Base-by-base conservation (phyloP, 306 rosid species). In the Styphnolobium japonicum region DNA sequence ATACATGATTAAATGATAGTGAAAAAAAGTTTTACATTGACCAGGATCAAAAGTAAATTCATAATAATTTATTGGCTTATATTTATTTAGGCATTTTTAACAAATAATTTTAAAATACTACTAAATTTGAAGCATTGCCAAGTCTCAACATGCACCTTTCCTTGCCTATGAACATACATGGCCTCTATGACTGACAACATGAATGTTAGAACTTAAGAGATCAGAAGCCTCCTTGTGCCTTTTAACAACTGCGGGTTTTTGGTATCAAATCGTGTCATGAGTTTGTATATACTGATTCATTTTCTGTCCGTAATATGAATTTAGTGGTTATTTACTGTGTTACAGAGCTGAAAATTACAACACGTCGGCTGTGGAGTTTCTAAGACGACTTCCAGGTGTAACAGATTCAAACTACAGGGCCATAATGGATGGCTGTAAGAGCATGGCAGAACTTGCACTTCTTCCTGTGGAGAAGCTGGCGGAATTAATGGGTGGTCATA, bases 321-420 rank as follows among this genome's bases (percentile, higher is more conserved):
- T 56, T 79, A 75, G 76, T 67, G 53, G 48, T 53, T 72, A 45
- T 15, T 42, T 57, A 45, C 53, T 62, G 37, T 68, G 9, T 83
- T 34, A 53, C 89, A 95, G 98, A 80, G 98, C 98, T 36, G 98
- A 95, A 84, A 95, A 92, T 80, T 95, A 88, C 89, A 95, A 95
- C 72, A 95, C 98, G 15, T 89, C 90, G 23, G 98, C 98, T 0
- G 90, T 95, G 83, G 98, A 95, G 88, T 95, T 90, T 68, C 86
- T 95, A 77, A 90, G 98, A 81, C 77, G 98, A 72, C 98, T 95
- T 74, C 98, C 98, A 1, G 98, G 98, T 29, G 94, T 95, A 60
- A 85, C 92, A 3, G 98, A 95, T 90, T 90, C 92, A 6, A 92
- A 90, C 86, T 92, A 92, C 90, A 87, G 98, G 88, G 82, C 89